Evolutionary conservation across 2,329 filamentous ascomycete genomes (phyloP), one percentile per base, ranked within the genome.

Genomic region (Keithomyces neogunnii): DNA sequence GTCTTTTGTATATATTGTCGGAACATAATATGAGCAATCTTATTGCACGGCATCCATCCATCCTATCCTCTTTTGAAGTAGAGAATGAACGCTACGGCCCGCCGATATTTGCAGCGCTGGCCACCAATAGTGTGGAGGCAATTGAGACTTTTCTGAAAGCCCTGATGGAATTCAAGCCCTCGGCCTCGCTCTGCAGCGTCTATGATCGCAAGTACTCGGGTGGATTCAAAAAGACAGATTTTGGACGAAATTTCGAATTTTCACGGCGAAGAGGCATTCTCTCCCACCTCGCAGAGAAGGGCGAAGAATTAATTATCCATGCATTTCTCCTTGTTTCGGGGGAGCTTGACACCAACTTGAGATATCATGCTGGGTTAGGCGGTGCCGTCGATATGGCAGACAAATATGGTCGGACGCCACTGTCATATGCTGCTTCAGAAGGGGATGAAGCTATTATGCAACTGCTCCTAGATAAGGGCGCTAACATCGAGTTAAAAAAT

Each of bases 231-330:
- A 1, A n/a, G 26, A 1, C 44, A 11, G 9, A 36, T 10, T 19
- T 51, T 43, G 35, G 49, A 33, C 45, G 38, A 2, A 19, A 48
- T 30, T 52, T 51, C 38, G 48, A 7, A 26, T 52, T 54, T 31
- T 35, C 31, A 47, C 43, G 35, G 36, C 3, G 33, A 36, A 30
- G 35, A 45, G 11, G 10, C 5, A n/a, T 50, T 33, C 28, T 47
- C 33, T 52, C 38, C 29, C 32, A 50, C 40, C 8, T 54, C 31
- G 35, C 47, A 40, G 47, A 48, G 76, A 81, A 45, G 80, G 68
- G 55, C 73, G 80, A 40, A 86, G 82, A 82, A 82, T 82, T 48
- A 76, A 19, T 31, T 1, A 29, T 26, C 4, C 11, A 13, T 13
- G 10, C 38, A 13, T 40, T 40, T 40, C 38, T 40, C 3, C 38